Base-by-base conservation (phyloP, 1,284 basidiomycete genomes). In the Cutaneotrichosporon spelunceum region DNA sequence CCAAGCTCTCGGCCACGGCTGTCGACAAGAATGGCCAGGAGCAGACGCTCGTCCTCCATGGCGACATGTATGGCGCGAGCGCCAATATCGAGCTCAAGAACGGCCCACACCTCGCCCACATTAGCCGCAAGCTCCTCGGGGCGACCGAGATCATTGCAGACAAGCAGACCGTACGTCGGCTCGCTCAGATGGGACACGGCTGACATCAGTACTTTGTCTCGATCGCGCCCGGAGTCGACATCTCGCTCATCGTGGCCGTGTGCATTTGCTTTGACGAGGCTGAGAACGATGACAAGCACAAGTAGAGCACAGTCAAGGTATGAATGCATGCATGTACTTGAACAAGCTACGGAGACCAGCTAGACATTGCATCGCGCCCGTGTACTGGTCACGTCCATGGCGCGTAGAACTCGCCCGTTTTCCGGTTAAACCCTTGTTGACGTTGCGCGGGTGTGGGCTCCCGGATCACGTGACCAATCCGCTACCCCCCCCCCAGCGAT, bases 221-320 rank as follows among this genome's bases (percentile, higher is more conserved):
- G 0, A 72, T 80, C 27, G 79, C 79, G 3, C 76, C 79, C 1
- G 78, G 78, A 9, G 78, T 82, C 8, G 81, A 82, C 62, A 70
- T 79, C 9, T 68, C 77, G 7, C 68, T 82, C 26, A 75, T 81
- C 21, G 72, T 78, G 3, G 80, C 79, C 8, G 66, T 81, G 27
- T 78, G 77, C 63, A 76, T 82, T 53, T 78, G 76, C 59, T 75
- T 80, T 59, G 79, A 81, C 63, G 79, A 80, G 68, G 67, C 64
- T 10, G 68, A 70, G 66, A 71, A 76, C 60, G 72, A 75, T 42
- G 30, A 56, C 10, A 24, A 52, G 36, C 48, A 50, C 23, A 30
- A 52, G 44, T 9, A 47, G 23, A 14, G 26, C 23, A 23, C 23
- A 10, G 45, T 11, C 9, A 47, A 47, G 45, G 24, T 26, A 47